Conservation (phyloP, 116 monocot genomes). For the Trichopus zeylanicus region DNA sequence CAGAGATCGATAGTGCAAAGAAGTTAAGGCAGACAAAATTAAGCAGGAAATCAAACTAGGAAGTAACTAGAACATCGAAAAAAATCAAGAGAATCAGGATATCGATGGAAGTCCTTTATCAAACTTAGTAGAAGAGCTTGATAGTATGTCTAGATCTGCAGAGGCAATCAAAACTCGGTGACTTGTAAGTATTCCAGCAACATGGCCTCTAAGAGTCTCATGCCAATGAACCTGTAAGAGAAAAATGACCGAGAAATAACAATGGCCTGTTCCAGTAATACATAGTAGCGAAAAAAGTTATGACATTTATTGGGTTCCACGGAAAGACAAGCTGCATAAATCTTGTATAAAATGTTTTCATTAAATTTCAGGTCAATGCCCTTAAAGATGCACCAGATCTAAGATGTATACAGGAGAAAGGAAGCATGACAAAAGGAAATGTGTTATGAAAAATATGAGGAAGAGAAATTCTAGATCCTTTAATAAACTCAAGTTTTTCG, state of each 20-base stretch:
- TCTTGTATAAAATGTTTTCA: neutral
- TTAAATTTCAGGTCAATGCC: neutral
- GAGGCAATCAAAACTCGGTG: slow-evolving; percentile 81
- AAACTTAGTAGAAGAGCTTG: slow-evolving; percentile 63
- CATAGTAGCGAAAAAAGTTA: neutral
- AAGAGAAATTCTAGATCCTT: neutral
- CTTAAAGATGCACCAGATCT: too few species aligned
- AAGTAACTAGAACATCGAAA: neutral
- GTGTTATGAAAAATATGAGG: neutral
- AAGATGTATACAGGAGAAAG: too few species aligned
- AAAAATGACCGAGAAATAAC: slow-evolving; percentile 4
- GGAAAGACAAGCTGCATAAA: neutral
- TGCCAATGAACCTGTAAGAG: slow-evolving; percentile 84
- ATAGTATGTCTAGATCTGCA: slow-evolving; percentile 63
- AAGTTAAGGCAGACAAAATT: slow-evolving; percentile 57
- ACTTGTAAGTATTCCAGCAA: slow-evolving; percentile 93
- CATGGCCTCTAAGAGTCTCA: slow-evolving; percentile 80
- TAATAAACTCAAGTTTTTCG: too few species aligned
- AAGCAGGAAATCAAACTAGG: slow-evolving; percentile 8
- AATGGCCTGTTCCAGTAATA: neutral
- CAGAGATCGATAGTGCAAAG: slow-evolving; percentile 71
- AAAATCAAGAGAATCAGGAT: slow-evolving; percentile 30
- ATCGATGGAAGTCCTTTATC: slow-evolving; percentile 92
- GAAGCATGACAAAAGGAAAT: neutral
- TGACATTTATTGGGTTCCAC: neutral